Conservation (phyloP, 257 asterid species). For the Avicennia marina region DNA sequence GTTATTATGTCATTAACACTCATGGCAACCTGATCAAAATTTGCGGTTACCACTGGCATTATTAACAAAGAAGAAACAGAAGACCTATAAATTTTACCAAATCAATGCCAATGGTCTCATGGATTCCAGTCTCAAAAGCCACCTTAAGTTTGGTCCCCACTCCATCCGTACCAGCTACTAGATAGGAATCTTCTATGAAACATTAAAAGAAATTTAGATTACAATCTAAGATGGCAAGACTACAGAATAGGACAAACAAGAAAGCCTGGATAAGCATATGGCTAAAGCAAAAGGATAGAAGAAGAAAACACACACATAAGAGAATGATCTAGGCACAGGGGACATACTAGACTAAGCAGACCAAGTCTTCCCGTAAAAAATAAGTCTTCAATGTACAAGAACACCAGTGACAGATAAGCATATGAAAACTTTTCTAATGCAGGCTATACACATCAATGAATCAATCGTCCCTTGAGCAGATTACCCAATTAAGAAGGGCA, state of each 20-base stretch:
- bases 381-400: too few species aligned
- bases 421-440: too few species aligned
- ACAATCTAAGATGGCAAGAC: too few species aligned
- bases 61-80: background rate
- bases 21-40: slow-evolving; percentile 76
- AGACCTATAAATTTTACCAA: slow-evolving; percentile 38
- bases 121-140: slow-evolving; percentile 94
- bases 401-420: too few species aligned
- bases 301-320: background rate
- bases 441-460: too few species aligned
- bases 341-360: too few species aligned
- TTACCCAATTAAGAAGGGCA: too few species aligned
- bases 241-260: slow-evolving; percentile 1
- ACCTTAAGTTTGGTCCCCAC: slow-evolving; percentile 93
- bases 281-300: background rate
- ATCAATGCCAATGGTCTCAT: slow-evolving; percentile 91
- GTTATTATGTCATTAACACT: slow-evolving; percentile 93
- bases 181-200: slow-evolving; percentile 72
- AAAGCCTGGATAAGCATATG: background rate
- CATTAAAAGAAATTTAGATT: slow-evolving; percentile 2
- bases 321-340: background rate
- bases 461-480: too few species aligned
- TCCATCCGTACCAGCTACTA: slow-evolving; percentile 97
- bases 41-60: slow-evolving; percentile 1
- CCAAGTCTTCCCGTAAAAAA: too few species aligned